These are phyloP conservation scores for Cyberlindnera misumaiensis DNA, from an alignment of 805 yeast genomes.

Conservation along the genomic window DNA sequence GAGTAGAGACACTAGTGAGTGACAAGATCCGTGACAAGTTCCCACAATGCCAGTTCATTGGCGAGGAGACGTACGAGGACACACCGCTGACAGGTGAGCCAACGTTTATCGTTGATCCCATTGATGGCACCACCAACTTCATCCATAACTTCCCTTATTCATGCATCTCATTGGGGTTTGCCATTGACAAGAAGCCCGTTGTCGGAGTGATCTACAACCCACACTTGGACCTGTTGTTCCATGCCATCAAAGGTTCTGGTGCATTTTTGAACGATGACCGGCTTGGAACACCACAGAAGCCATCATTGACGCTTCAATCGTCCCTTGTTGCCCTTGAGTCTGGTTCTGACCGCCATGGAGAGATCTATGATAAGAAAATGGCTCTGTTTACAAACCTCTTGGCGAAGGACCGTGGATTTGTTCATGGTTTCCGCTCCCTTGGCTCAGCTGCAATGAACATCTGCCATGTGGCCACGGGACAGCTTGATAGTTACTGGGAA, in stretches of 20 bases:
- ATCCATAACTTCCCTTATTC: slow-evolving; percentile 56
- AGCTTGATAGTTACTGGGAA: slow-evolving; percentile 59
- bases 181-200: slow-evolving; percentile 39
- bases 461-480: slow-evolving; percentile 52
- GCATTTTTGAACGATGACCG: slow-evolving; percentile 41
- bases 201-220: slow-evolving; percentile 70
- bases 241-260: slow-evolving; percentile 51
- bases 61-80: slow-evolving; percentile 54
- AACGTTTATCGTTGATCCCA: slow-evolving; percentile 59
- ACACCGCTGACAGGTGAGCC: slow-evolving; percentile 43
- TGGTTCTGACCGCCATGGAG: slow-evolving; percentile 52
- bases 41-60: slow-evolving; percentile 49
- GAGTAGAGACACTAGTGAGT: slow-evolving; percentile 39
- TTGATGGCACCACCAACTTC: slow-evolving; percentile 62
- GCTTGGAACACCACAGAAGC: slow-evolving; percentile 24
- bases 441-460: slow-evolving; percentile 64
- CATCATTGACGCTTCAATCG: slow-evolving; percentile 39
- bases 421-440: slow-evolving; percentile 54
- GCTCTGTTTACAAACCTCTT: slow-evolving; percentile 39
- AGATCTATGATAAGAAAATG: slow-evolving; percentile 43
- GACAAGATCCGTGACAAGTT: slow-evolving; percentile 31
- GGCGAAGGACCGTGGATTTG: slow-evolving; percentile 45
- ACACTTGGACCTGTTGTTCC: slow-evolving; percentile 43
- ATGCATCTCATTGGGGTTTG: slow-evolving; percentile 55
- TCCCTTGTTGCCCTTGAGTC: slow-evolving; percentile 54